Evolutionary conservation across 176 grass and related monocot species (phyloP), one percentile per base, ranked within the genome.

Genomic region (Ensete glaucum): DNA sequence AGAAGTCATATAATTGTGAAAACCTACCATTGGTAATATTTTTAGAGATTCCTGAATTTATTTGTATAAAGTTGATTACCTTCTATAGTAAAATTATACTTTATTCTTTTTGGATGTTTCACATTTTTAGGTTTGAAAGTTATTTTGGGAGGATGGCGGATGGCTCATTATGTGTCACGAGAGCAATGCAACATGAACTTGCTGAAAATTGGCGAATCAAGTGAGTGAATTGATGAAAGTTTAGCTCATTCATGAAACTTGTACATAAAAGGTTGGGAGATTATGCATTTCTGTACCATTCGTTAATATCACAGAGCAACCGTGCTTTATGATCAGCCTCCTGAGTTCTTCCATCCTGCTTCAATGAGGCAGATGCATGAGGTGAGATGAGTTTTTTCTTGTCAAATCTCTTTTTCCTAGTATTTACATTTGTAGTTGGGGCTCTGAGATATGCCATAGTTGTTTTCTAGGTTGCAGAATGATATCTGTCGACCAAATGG

Each of bases 181-280:
- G 91, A 81, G 91, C 96, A 82, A 99, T 99, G 96, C 91, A 91
- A 65, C 91, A 99, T 62, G 96, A 99, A 76, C 96, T 95, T 89
- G 82, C 78, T 87, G 91, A 99, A 81, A 99, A 99, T 62, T 99
- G 96, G 91, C 91, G 86, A 81, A 88, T 95, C 84, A 94, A 87
- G 91, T 99, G 80, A 81, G 77, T 87, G 69, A 75, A 71, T 54
- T 9, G 11, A 65, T 73, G 19, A 66, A 82, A 69, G 2, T 73
- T 67, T 48, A 63, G 49, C 62, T 78, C 15, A 11, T 49, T 75
- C 54, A 3, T 75, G 54, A n/a, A n/a, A 48, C 60, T 17, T 75
- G 8, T 58, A 4, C 60, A 1, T 3, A 60, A 50, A 29, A 62
- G 53, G 23, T 12, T 43, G 34, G 34, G 34, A 6, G 4, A 43